Evolutionary conservation across 176 grass and related monocot genomes (phyloP).

Genomic region (Tillandsia leiboldiana): DNA sequence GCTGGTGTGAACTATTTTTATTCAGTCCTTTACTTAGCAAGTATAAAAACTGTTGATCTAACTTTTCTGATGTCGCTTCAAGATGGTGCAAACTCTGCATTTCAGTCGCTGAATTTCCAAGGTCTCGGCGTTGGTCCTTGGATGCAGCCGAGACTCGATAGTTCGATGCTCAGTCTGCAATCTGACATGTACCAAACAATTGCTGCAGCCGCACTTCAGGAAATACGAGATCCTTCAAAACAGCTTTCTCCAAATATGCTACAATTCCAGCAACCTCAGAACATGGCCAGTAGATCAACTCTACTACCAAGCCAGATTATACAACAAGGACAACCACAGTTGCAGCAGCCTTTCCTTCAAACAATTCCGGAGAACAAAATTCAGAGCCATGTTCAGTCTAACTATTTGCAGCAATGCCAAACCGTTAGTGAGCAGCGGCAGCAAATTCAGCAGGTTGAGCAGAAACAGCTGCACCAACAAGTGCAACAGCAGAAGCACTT

Average conservation of each 20-base stretch:
- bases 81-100: constrained; percentile 67
- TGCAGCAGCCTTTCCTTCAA: constrained; percentile 44
- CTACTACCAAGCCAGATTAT: constrained; percentile 55
- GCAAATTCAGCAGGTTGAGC: constrained; percentile 38
- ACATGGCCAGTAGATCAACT: constrained; percentile 34
- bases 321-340: constrained; percentile 54
- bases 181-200: constrained; percentile 70
- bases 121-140: constrained; percentile 57
- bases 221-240: constrained; percentile 37
- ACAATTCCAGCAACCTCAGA: constrained; percentile 79
- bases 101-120: constrained; percentile 75
- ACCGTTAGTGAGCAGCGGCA: constrained; percentile 48
- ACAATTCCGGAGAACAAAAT: constrained; percentile 32
- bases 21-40: no score
- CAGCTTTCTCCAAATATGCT: constrained; percentile 54
- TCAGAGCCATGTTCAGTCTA: constrained; percentile 48
- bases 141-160: constrained; percentile 73
- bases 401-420: constrained; percentile 52
- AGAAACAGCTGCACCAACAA: constrained; percentile 60
- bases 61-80: constrained; percentile 84
- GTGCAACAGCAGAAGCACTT: constrained; percentile 57
- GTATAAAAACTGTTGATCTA: constrained; percentile 24
- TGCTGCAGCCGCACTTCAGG: constrained; percentile 37
- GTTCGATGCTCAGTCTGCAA: constrained; percentile 49
- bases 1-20: no score